A percentile compares a stretch with the other conserved stretches of the same genome.
phyloP scores from a whole-genome alignment of 140 eudicot genomes.

The Flaveria floridana region DNA sequence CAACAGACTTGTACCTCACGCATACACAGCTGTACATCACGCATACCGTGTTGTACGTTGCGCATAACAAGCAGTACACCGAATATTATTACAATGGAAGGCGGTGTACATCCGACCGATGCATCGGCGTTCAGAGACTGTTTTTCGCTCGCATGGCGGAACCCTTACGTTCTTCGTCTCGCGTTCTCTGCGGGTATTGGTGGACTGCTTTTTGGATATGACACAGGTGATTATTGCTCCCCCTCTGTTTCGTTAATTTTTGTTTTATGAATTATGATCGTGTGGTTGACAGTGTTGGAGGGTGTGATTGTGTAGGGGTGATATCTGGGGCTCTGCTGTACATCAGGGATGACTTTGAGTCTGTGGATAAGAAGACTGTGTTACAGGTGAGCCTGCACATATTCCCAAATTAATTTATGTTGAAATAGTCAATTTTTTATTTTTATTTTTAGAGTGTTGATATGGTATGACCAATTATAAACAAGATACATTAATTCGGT shows the following conservation, averaged over 20 bases:
- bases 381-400: slow-evolving; percentile 42
- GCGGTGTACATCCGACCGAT: slow-evolving; percentile 52
- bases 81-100: slow-evolving; percentile 41
- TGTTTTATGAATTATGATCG: background rate
- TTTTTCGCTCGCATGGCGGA: slow-evolving; percentile 53
- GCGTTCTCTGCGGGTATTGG: slow-evolving; percentile 84
- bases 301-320: slow-evolving; percentile 47
- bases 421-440: background rate
- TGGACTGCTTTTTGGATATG: slow-evolving; percentile 74
- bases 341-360: slow-evolving; percentile 49
- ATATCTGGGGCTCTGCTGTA: slow-evolving; percentile 64
- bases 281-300: slow-evolving; percentile 17
- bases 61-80: background rate
- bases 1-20: background rate
- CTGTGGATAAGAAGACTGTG: slow-evolving; percentile 46
- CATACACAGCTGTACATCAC: background rate
- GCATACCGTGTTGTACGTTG: background rate
- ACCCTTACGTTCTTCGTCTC: slow-evolving; percentile 61
- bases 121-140: slow-evolving; percentile 58
- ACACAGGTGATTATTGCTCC: slow-evolving; percentile 38
- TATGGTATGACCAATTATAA: background rate
- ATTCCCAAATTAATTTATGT: background rate
- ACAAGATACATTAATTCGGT: background rate
- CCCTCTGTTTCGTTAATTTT: background rate
- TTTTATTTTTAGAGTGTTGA: background rate